Evolutionary conservation across 257 asterid genomes (phyloP).

Genomic region (Solanum dulcamara): DNA sequence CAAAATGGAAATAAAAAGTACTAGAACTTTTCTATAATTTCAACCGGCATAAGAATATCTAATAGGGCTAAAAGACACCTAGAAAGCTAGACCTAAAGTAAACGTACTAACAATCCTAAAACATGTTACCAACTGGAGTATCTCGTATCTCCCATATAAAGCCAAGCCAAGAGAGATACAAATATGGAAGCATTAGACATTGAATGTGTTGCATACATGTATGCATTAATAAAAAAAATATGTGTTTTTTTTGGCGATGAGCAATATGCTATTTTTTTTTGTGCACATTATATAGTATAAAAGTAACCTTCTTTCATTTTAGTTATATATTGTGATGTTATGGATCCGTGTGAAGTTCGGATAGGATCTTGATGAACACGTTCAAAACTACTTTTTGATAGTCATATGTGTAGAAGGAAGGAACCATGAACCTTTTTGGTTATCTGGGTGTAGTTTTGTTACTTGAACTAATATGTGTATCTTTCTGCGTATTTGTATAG

Average conservation of each 20-base stretch:
- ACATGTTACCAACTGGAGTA: background rate
- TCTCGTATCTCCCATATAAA: background rate
- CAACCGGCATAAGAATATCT: too few relatives aligned
- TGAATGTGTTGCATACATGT: background rate
- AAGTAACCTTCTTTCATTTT: background rate
- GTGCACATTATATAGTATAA: background rate
- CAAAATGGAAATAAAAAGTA: too few relatives aligned
- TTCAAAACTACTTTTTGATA: background rate
- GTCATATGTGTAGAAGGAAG: background rate
- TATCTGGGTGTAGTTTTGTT: background rate
- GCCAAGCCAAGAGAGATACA: background rate
- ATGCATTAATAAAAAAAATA: background rate
- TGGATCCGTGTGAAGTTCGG: background rate
- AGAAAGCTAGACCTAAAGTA: too few relatives aligned
- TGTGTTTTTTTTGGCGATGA: background rate
- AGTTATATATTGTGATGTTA: background rate
- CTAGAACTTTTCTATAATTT: too few relatives aligned
- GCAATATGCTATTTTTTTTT: background rate
- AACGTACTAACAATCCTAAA: background rate
- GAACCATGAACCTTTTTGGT: background rate
- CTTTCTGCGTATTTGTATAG: constrained; percentile 19
- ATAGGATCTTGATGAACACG: background rate
- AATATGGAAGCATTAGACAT: background rate
- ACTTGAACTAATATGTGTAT: background rate
- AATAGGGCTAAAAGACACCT: too few relatives aligned